phyloP scores from a whole-genome alignment of 2,329 filamentous ascomycete species.

The Sordariomycetes sp. region DNA sequence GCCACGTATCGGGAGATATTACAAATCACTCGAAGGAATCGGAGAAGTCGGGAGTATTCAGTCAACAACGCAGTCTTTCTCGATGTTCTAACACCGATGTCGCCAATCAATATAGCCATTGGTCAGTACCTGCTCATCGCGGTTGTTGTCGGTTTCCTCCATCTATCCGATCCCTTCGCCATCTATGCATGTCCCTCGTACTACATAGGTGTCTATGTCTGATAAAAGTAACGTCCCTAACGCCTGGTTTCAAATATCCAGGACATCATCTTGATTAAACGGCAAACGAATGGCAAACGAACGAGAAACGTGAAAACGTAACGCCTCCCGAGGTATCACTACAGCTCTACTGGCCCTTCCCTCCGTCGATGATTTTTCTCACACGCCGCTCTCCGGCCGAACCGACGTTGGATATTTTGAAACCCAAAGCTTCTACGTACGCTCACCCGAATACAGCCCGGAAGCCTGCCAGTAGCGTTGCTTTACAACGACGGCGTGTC shows the following conservation, averaged over 20 bases:
- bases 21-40: neutral
- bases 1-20: neutral
- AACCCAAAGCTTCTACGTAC: too few species aligned
- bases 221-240: neutral
- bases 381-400: too few species aligned
- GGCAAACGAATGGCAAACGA: neutral
- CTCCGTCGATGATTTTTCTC: too few species aligned
- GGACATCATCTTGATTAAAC: neutral
- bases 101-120: neutral
- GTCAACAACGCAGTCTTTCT: neutral
- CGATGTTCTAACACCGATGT: neutral
- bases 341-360: neutral
- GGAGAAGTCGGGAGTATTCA: too few species aligned
- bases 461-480: too few species aligned
- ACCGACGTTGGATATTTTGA: too few species aligned
- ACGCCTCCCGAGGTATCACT: neutral
- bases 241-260: neutral
- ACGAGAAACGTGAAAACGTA: neutral
- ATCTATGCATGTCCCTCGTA: neutral
- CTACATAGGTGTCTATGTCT: neutral
- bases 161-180: neutral
- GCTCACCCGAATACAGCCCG: too few species aligned
- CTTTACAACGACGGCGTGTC: too few species aligned
- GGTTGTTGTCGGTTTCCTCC: neutral
- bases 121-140: neutral